These are phyloP conservation scores for Candida pseudoviswanathii DNA, from an alignment of 1,139 yeast species.

Conservation along the genomic window DNA sequence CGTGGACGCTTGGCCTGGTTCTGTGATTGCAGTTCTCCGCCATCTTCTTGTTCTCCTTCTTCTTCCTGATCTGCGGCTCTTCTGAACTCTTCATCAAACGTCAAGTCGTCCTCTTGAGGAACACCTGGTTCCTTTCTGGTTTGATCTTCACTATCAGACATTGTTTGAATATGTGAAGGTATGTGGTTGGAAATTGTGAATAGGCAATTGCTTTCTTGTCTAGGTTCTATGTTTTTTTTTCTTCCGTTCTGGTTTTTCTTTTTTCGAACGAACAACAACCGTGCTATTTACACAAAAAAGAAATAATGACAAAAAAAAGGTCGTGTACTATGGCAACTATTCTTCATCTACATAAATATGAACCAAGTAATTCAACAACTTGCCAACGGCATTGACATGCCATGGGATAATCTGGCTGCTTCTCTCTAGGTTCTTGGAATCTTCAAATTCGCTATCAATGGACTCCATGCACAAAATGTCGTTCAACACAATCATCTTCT, in stretches of 20 bases:
- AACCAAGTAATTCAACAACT: slow-evolving; percentile 53
- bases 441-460: slow-evolving; percentile 21
- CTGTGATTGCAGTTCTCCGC: slow-evolving; percentile 4
- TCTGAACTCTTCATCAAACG: slow-evolving; percentile 18
- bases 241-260: slow-evolving; percentile 1
- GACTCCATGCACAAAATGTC: slow-evolving; percentile 40
- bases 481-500: slow-evolving; percentile 59
- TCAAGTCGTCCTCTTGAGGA: slow-evolving; percentile 13
- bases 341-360: slow-evolving; percentile 44
- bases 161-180: slow-evolving; percentile 3
- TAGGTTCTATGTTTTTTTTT: background rate
- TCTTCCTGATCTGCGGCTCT: slow-evolving; percentile 14
- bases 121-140: slow-evolving; percentile 3
- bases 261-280: slow-evolving; percentile 1
- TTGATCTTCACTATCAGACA: slow-evolving; percentile 11
- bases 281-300: background rate
- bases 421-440: background rate
- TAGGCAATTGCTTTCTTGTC: background rate
- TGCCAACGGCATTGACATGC: slow-evolving; percentile 79
- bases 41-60: slow-evolving; percentile 11
- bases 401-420: slow-evolving; percentile 59
- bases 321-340: slow-evolving; percentile 12
- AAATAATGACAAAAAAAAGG: background rate
- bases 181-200: background rate
- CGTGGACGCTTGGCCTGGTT: slow-evolving; percentile 1